phyloP scores from a whole-genome alignment of 1,284 basidiomycete species.

The Trametes hirsuta region DNA sequence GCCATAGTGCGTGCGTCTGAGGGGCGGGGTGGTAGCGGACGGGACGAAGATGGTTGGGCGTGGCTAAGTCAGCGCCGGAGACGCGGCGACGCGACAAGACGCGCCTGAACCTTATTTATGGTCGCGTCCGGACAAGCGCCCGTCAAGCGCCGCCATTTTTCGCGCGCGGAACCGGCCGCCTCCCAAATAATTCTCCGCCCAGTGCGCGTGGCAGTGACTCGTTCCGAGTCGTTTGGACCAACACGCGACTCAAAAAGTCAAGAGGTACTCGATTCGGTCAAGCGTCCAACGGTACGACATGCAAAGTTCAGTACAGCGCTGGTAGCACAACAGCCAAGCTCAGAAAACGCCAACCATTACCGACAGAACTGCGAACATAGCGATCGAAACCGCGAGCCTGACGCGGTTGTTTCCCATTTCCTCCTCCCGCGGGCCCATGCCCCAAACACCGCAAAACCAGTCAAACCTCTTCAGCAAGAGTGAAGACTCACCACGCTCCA shows the following conservation, averaged over 20 bases:
- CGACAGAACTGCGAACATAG: neutral
- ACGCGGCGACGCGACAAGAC: slow-evolving; percentile 28
- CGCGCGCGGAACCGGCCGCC: slow-evolving; percentile 8
- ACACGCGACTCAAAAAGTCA: neutral
- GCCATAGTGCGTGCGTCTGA: slow-evolving; percentile 12
- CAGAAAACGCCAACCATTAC: neutral
- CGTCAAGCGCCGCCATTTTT: slow-evolving; percentile 1
- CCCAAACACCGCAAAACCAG: slow-evolving; percentile 52
- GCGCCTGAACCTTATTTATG: slow-evolving; percentile 29
- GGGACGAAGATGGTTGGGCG: slow-evolving; percentile 10
- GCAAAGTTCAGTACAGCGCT: neutral
- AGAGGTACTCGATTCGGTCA: slow-evolving; percentile 1
- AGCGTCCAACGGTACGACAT: neutral
- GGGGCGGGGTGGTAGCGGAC: neutral
- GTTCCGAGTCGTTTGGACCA: neutral
- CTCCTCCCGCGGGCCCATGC: slow-evolving; percentile 44
- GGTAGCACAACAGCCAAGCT: no score
- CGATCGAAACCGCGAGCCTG: slow-evolving; percentile 27
- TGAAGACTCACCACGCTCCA: slow-evolving; percentile 47
- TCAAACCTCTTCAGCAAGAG: slow-evolving; percentile 51
- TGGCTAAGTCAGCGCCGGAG: slow-evolving; percentile 18
- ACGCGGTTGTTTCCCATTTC: slow-evolving; percentile 45
- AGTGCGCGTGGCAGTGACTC: neutral
- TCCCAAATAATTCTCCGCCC: neutral
- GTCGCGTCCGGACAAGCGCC: slow-evolving; percentile 19